Evolutionary conservation across 345 rosid genomes (phyloP).

Genomic region (Lepidium aucheri): DNA sequence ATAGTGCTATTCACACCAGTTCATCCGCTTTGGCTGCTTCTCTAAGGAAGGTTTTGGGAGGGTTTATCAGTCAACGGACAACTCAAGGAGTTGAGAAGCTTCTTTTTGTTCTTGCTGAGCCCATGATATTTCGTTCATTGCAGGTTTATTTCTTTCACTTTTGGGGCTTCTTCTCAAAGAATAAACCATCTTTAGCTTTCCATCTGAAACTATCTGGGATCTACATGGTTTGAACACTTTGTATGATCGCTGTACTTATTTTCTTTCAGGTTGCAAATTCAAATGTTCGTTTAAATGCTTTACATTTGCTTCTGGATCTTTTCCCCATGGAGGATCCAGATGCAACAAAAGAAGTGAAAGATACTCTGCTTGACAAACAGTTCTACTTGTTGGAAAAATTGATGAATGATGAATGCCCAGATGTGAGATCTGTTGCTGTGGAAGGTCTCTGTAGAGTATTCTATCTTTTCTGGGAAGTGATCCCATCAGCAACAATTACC

Average conservation of each 20-base stretch:
- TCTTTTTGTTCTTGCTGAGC: slow-evolving; percentile 74
- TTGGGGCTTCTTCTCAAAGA: not conserved
- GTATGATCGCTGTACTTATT: not conserved
- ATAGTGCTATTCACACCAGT: slow-evolving; percentile 61
- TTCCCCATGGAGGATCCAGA: slow-evolving; percentile 96
- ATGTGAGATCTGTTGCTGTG: slow-evolving; percentile 83
- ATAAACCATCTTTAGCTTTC: not conserved
- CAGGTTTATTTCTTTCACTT: slow-evolving; percentile 42
- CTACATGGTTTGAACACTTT: not conserved
- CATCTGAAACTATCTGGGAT: not conserved
- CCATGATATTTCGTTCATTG: slow-evolving; percentile 76
- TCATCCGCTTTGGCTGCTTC: slow-evolving; percentile 51
- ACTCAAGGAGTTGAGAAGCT: slow-evolving; percentile 78
- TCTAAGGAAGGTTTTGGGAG: slow-evolving; percentile 73
- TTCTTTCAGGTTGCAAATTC: slow-evolving; percentile 85
- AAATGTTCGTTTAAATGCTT: slow-evolving; percentile 80
- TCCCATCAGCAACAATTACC: slow-evolving; percentile 73
- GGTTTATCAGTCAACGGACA: slow-evolving; percentile 61
- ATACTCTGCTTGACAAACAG: slow-evolving; percentile 70
- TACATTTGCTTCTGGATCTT: slow-evolving; percentile 79
- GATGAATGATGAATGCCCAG: slow-evolving; percentile 81
- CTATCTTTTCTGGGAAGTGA: slow-evolving; percentile 87
- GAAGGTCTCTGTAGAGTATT: slow-evolving; percentile 91
- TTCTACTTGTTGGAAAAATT: slow-evolving; percentile 75
- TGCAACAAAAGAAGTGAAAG: slow-evolving; percentile 80